phyloP scores from a whole-genome alignment of 176 grass and related monocot species.

The Triticum timopheevii region DNA sequence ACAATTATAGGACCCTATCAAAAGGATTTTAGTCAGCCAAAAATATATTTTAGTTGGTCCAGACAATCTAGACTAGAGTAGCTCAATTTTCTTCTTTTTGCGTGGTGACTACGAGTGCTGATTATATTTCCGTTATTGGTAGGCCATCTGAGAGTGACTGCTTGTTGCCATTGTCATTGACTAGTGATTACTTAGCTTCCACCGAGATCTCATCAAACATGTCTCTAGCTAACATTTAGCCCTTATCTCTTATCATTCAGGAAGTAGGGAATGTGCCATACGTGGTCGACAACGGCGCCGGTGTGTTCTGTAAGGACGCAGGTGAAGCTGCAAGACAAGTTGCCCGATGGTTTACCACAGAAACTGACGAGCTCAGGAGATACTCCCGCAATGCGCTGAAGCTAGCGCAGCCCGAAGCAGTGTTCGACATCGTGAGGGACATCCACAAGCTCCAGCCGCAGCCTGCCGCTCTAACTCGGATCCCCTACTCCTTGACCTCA shows the following conservation, averaged over 20 bases:
- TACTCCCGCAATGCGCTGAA: conserved; percentile 64
- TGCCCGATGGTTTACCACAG: conserved; percentile 56
- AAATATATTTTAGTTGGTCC: too few relatives aligned
- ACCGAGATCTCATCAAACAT: background rate
- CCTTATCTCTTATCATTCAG: conserved; percentile 21
- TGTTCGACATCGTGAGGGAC: conserved; percentile 80
- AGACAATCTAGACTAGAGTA: background rate
- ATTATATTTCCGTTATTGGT: background rate
- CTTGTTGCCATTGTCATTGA: background rate
- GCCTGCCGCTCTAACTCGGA: conserved; percentile 24
- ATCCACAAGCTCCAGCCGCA: conserved; percentile 68
- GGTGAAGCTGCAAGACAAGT: conserved; percentile 56
- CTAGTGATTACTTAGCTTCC: background rate
- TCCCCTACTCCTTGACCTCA: conserved; percentile 49
- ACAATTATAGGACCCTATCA: background rate
- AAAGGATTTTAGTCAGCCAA: background rate
- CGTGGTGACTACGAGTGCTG: background rate
- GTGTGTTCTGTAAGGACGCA: conserved; percentile 67
- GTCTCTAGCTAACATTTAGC: background rate
- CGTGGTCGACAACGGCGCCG: conserved; percentile 77
- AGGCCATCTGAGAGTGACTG: background rate
- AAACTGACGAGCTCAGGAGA: conserved; percentile 30
- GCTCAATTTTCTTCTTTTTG: background rate
- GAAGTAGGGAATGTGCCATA: conserved; percentile 87
- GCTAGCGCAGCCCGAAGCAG: conserved; percentile 72